These are phyloP conservation scores for Coniosporium tulheliwenetii DNA, from an alignment of 2,329 filamentous ascomycete species.

Conservation along the genomic window DNA sequence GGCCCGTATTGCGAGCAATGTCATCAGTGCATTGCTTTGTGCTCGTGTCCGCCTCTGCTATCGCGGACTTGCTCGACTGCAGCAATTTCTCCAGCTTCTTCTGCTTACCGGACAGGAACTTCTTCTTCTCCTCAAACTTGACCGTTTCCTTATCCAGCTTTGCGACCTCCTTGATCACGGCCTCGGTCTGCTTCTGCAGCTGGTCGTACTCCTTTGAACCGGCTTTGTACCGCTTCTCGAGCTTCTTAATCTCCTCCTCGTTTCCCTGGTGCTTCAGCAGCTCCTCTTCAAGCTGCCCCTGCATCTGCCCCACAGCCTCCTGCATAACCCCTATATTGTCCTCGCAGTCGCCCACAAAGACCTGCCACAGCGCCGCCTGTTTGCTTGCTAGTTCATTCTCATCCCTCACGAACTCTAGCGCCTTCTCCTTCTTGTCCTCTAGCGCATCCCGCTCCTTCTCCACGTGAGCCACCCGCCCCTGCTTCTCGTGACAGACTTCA, in stretches of 20 bases:
- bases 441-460: slow-evolving; percentile 90
- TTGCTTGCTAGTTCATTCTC: slow-evolving; percentile 88
- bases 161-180: slow-evolving; percentile 68
- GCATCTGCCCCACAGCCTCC: slow-evolving; percentile 82
- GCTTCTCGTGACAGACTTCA: slow-evolving; percentile 91
- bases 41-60: slow-evolving; percentile 58
- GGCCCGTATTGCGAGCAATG: slow-evolving; percentile 58
- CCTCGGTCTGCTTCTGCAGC: slow-evolving; percentile 68
- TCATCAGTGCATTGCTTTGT: slow-evolving; percentile 66
- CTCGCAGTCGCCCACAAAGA: slow-evolving; percentile 75
- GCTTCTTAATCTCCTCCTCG: slow-evolving; percentile 76
- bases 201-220: slow-evolving; percentile 71
- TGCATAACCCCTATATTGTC: slow-evolving; percentile 81
- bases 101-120: slow-evolving; percentile 78
- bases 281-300: slow-evolving; percentile 71
- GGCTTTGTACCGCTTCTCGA: slow-evolving; percentile 71
- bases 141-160: slow-evolving; percentile 93
- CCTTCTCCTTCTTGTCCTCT: slow-evolving; percentile 94
- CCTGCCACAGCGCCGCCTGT: slow-evolving; percentile 81
- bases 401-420: slow-evolving; percentile 72
- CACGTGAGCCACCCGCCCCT: slow-evolving; percentile 85
- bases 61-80: slow-evolving; percentile 57
- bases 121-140: slow-evolving; percentile 95
- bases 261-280: slow-evolving; percentile 83
- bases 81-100: slow-evolving; percentile 91